Percentiles rank a stretch among this genome's conserved stretches.
Conservation (phyloP, 139 green algal species). For the Edaphochlamys debaryana region DNA sequence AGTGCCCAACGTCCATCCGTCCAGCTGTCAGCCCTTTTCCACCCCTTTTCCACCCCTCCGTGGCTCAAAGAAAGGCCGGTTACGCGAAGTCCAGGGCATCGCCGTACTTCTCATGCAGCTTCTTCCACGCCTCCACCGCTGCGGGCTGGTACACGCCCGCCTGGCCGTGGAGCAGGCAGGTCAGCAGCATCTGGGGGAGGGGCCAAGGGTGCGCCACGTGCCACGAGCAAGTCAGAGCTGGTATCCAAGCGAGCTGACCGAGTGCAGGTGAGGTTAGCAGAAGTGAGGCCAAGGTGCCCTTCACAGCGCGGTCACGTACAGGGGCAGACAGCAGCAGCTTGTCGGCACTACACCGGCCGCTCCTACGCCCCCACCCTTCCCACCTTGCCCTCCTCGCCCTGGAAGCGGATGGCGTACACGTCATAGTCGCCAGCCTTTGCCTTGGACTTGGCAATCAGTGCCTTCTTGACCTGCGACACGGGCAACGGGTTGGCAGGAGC, state of each 20-base stretch:
- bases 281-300: not conserved
- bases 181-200: conserved; percentile 2
- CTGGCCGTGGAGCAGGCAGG: conserved; percentile 19
- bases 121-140: conserved; percentile 6
- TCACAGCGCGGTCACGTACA: too few relatives aligned
- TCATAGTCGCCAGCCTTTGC: conserved; percentile 32
- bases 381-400: conserved; percentile 19
- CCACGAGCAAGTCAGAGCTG: not conserved
- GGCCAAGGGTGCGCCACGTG: too few relatives aligned
- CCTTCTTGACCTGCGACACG: conserved; percentile 37
- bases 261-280: too few relatives aligned
- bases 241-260: too few relatives aligned
- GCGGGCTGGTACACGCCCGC: not conserved
- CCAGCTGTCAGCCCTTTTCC: too few relatives aligned
- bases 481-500: too few relatives aligned
- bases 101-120: conserved; percentile 20
- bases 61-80: too few relatives aligned
- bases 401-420: conserved; percentile 37
- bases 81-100: too few relatives aligned
- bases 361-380: too few relatives aligned
- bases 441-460: conserved; percentile 27
- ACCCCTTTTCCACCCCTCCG: too few relatives aligned
- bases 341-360: too few relatives aligned
- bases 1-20: too few relatives aligned
- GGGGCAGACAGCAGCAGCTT: not conserved